phyloP scores from a whole-genome alignment of 495 filamentous ascomycete species.

The Lepraria neglecta region DNA sequence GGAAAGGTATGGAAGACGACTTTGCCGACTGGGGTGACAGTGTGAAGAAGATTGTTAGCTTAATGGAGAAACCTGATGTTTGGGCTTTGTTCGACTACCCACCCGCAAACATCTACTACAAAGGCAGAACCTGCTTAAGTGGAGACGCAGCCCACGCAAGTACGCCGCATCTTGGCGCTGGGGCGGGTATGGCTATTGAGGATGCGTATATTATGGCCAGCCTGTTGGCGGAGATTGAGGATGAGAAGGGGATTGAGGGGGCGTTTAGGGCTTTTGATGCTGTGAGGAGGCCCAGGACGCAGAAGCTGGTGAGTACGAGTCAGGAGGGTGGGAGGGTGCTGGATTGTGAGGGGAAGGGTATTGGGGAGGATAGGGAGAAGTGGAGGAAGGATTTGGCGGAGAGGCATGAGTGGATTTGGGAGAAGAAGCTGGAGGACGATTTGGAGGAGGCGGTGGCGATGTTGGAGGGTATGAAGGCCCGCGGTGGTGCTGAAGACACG shows the following conservation, averaged over 20 bases:
- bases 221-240: conserved; percentile 36
- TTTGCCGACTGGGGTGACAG: conserved; percentile 26
- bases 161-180: conserved; percentile 56
- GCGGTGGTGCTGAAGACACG: too few relatives aligned
- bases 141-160: conserved; percentile 58
- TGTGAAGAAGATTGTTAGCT: conserved; percentile 14
- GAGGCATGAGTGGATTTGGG: conserved; percentile 27
- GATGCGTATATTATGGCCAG: conserved; percentile 48
- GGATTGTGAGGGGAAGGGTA: conserved; percentile 19
- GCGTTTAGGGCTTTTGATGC: conserved; percentile 25
- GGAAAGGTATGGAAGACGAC: conserved; percentile 31
- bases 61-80: conserved; percentile 22
- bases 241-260: conserved; percentile 4
- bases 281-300: conserved; percentile 36
- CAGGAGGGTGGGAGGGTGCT: conserved; percentile 19
- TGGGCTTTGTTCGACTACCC: conserved; percentile 43
- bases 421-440: conserved; percentile 33
- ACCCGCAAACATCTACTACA: conserved; percentile 40
- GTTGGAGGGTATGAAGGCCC: conserved; percentile 13
- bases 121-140: conserved; percentile 32
- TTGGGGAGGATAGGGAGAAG: conserved; percentile 19
- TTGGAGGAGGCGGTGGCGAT: conserved; percentile 31
- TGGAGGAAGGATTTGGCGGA: conserved; percentile 23
- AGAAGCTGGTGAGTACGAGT: conserved; percentile 46
- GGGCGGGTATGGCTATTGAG: conserved; percentile 56